Evolutionary conservation across 163 green algal species (phyloP).

Genomic region (Chlorella variabilis): DNA sequence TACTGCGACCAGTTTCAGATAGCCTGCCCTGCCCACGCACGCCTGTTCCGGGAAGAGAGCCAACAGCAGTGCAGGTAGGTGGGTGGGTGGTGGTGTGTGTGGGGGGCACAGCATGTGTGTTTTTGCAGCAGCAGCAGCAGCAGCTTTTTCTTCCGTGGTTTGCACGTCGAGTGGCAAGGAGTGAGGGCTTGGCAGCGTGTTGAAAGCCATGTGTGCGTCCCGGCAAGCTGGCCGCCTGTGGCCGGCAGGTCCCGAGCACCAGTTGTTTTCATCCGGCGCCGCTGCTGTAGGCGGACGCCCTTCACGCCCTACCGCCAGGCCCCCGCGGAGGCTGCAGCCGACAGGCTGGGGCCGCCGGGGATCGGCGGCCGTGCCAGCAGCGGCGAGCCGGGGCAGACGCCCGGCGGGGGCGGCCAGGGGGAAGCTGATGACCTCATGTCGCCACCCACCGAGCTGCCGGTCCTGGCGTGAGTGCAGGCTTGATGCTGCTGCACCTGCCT

Average conservation of each 20-base stretch:
- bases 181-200: too few relatives aligned
- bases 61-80: constrained; percentile 11
- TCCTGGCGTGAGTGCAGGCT: constrained; percentile 1
- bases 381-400: constrained; percentile 9
- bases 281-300: background rate
- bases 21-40: constrained; percentile 64
- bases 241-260: too few relatives aligned
- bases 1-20: constrained; percentile 60
- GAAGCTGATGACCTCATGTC: background rate
- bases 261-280: too few relatives aligned
- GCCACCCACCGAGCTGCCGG: constrained; percentile 5
- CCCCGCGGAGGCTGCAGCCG: background rate
- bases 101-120: too few relatives aligned
- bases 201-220: too few relatives aligned
- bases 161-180: too few relatives aligned
- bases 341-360: background rate
- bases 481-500: background rate
- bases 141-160: too few relatives aligned
- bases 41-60: constrained; percentile 40
- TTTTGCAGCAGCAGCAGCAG: background rate
- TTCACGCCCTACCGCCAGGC: constrained; percentile 15
- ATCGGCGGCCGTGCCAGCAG: background rate
- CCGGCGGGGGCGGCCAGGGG: background rate
- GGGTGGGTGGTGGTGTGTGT: too few relatives aligned
- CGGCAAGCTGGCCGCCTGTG: too few relatives aligned